A percentile compares a stretch with the other conserved stretches of the same genome.
Evolutionary conservation across 2,329 filamentous ascomycete species (phyloP).

Genomic region (Phialophora tarda): DNA sequence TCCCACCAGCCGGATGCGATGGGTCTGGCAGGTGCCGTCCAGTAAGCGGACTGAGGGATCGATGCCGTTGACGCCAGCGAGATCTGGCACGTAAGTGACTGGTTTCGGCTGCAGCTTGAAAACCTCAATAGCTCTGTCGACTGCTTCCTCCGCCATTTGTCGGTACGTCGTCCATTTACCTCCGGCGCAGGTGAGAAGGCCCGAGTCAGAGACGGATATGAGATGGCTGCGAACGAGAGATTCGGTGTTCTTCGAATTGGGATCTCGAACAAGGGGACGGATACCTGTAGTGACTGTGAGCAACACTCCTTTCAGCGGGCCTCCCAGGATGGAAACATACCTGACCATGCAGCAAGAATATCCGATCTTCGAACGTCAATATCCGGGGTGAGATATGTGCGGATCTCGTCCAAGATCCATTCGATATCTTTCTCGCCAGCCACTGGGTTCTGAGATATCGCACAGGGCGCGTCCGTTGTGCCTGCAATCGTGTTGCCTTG

Average conservation of each 20-base stretch:
- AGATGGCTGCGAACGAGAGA: conserved; percentile 87
- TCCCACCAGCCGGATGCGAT: conserved; percentile 78
- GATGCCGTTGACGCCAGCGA: conserved; percentile 38
- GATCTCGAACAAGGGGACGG: conserved; percentile 82
- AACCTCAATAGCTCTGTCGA: conserved; percentile 64
- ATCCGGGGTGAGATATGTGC: conserved; percentile 79
- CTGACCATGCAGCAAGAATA: conserved; percentile 86
- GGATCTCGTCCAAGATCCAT: conserved; percentile 85
- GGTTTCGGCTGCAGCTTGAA: conserved; percentile 37
- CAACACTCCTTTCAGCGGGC: neutral
- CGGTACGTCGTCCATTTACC: conserved; percentile 95
- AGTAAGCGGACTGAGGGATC: conserved; percentile 36
- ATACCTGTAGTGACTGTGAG: conserved; percentile 57
- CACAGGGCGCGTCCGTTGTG: conserved; percentile 79
- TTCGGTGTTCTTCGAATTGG: conserved; percentile 82
- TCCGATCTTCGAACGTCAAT: conserved; percentile 84
- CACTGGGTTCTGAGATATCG: conserved; percentile 73
- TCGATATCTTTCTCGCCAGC: conserved; percentile 83
- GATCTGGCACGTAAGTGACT: conserved; percentile 33
- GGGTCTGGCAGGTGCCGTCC: conserved; percentile 79
- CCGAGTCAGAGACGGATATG: conserved; percentile 77
- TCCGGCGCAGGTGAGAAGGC: conserved; percentile 81
- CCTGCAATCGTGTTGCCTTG: conserved; percentile 91
- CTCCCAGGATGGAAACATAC: conserved; percentile 22
- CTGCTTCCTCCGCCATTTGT: conserved; percentile 89